Base-by-base conservation (phyloP, 2,329 filamentous ascomycete species). In the Phialophora chinensis region DNA sequence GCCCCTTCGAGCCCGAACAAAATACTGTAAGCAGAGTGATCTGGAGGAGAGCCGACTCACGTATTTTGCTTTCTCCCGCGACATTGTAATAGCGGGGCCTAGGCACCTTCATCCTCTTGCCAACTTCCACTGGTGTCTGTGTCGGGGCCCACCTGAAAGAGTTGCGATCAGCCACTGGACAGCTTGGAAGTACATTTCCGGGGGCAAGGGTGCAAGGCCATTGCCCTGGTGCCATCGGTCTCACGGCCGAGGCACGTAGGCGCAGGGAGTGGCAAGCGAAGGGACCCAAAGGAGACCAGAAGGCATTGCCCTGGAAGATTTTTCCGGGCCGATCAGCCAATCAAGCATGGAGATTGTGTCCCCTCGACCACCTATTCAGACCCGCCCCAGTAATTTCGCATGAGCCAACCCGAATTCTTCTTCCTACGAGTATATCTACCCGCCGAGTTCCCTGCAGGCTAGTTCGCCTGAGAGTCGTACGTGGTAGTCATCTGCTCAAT, bases 371-470 rank as follows among this genome's bases (percentile, higher is more conserved):
- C 17, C 38, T 44, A n/a, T 44, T 44, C 38, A 44, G 17, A 44
- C 17, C 38, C 5, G 25, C 23, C 49, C 25, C 49, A 25, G 49
- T 29, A 52, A 29, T 25, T 25, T 60, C 4, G 56, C 54, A 25
- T 42, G 31, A 14, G 20, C 25, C 25, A 27, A 7, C 57, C 57
- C 57, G 17, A 4, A 31, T 50, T 50, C 57, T 33, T 23, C 14
- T 17, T 60, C 25, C 38, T 49, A n/a, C n/a, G n/a, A n/a, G n/a
- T n/a, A 60, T 47, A 47, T 17, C 17, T 57, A 42, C 33, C 27
- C 23, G 31, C 38, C 1, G 25, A 44, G 55, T 29, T 42, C 56
- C 38, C 44, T 38, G 38, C 55, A 47, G 17, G 23, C 20, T 57
- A 5, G 31, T n/a, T 7, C 17, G 23, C 14, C 14, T 1, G 25